A percentile compares a stretch with the other conserved stretches of the same genome.
phyloP scores from a whole-genome alignment of 1,284 basidiomycete genomes.

The Singerocomus rubriflavus region DNA sequence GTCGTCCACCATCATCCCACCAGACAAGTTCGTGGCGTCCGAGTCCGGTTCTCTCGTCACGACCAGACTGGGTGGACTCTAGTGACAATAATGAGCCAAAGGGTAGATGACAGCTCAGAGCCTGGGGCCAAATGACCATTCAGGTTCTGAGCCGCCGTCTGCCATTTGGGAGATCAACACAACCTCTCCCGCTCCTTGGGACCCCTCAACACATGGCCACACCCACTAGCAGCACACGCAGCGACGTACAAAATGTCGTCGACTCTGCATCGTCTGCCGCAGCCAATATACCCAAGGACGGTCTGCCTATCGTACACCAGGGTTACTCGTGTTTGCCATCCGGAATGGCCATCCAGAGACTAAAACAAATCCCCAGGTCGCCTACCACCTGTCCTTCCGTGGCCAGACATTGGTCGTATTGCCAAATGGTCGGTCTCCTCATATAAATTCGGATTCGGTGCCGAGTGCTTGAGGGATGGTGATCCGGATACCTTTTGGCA shows the following conservation, averaged over 20 bases:
- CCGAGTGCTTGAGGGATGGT: slow-evolving; percentile 86
- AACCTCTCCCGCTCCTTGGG: not conserved
- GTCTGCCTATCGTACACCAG: slow-evolving; percentile 37
- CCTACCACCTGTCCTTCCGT: slow-evolving; percentile 51
- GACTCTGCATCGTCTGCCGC: slow-evolving; percentile 17
- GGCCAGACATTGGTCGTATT: slow-evolving; percentile 79
- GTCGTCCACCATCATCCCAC: slow-evolving; percentile 5
- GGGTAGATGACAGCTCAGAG: not conserved
- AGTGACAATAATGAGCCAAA: not conserved
- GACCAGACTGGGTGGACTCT: not conserved
- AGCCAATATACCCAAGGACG: slow-evolving; percentile 32
- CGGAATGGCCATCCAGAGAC: not conserved
- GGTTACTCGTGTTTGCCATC: slow-evolving; percentile 14
- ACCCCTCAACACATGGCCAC: slow-evolving; percentile 13
- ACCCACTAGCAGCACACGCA: not conserved
- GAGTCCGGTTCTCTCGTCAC: slow-evolving; percentile 4
- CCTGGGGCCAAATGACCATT: too few relatives aligned
- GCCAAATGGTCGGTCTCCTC: slow-evolving; percentile 98
- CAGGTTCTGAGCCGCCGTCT: too few relatives aligned
- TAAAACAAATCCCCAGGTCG: slow-evolving; percentile 27
- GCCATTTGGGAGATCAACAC: not conserved
- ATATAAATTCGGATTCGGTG: slow-evolving; percentile 95
- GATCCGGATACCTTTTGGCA: slow-evolving; percentile 98
- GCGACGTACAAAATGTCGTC: slow-evolving; percentile 17
- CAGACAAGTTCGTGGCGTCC: not conserved